Evolutionary conservation across 1,284 basidiomycete genomes (phyloP).

Genomic region (Melampsora occidentalis): DNA sequence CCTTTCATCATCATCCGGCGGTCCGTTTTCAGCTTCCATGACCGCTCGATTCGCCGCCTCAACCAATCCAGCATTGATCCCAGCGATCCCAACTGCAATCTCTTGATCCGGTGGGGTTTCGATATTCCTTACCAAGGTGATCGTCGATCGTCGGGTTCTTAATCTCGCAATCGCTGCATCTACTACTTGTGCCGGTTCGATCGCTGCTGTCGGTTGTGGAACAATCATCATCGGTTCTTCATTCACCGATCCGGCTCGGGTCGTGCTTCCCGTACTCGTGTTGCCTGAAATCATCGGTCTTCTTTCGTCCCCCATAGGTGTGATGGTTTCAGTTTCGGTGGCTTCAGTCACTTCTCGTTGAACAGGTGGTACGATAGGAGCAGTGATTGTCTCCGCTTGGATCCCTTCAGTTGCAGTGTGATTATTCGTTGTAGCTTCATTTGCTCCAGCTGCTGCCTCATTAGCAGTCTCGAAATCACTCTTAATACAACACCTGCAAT

Average conservation of each 20-base stretch:
- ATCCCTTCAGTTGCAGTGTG: too few relatives aligned
- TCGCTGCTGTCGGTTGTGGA: not conserved
- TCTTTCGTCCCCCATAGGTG: not conserved
- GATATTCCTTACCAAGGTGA: slow-evolving; percentile 1
- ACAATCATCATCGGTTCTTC: slow-evolving; percentile 9
- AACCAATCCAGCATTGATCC: not conserved
- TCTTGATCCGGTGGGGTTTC: slow-evolving; percentile 39
- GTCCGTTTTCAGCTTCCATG: not conserved
- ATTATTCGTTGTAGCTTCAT: not conserved
- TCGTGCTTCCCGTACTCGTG: not conserved
- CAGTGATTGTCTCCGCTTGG: slow-evolving; percentile 20
- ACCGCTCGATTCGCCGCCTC: not conserved
- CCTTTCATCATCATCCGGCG: slow-evolving; percentile 22
- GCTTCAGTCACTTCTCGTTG: slow-evolving; percentile 1
- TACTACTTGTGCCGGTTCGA: not conserved
- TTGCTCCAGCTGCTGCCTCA: slow-evolving; percentile 1
- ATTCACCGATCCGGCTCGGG: not conserved
- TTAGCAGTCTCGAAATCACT: slow-evolving; percentile 30
- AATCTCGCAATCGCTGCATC: slow-evolving; percentile 40
- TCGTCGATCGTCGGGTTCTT: slow-evolving; percentile 1
- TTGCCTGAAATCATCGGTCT: too few relatives aligned
- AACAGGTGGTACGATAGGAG: not conserved
- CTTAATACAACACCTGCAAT: not conserved
- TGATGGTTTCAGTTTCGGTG: not conserved
- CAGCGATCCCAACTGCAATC: not conserved